phyloP scores from a whole-genome alignment of 768 basidiomycete genomes.

The Fibroporia radiculosa region DNA sequence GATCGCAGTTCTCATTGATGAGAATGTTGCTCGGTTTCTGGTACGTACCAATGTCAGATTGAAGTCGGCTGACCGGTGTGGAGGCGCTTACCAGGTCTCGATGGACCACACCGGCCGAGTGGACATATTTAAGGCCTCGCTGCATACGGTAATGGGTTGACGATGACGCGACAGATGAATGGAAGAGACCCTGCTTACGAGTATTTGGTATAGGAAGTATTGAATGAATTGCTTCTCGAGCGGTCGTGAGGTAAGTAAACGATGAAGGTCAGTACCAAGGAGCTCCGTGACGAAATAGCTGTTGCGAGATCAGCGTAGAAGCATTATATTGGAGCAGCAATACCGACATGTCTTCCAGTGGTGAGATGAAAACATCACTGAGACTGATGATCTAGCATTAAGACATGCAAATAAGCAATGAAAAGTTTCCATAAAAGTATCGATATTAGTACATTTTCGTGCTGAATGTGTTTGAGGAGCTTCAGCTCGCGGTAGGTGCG shows the following conservation, averaged over 20 bases:
- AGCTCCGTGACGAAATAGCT: conserved; percentile 99
- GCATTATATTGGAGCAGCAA: conserved; percentile 3
- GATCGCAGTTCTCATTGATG: conserved; percentile 98
- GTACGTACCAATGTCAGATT: too few relatives aligned
- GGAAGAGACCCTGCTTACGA: conserved; percentile 43
- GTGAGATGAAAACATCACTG: conserved; percentile 98
- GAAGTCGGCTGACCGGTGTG: conserved; percentile 2
- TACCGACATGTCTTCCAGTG: conserved; percentile 92
- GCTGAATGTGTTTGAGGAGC: conserved; percentile 95
- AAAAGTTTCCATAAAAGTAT: neutral
- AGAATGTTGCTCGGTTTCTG: conserved; percentile 99
- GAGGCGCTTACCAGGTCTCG: conserved; percentile 65
- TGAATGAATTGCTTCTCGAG: conserved; percentile 99
- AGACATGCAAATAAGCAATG: neutral
- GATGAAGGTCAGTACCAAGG: conserved; percentile 95
- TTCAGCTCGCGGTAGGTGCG: conserved; percentile 97
- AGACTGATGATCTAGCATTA: conserved; percentile 96
- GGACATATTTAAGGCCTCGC: conserved; percentile 99
- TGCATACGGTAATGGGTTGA: conserved; percentile 27
- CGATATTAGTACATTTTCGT: conserved; percentile 74
- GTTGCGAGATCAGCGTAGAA: conserved; percentile 2
- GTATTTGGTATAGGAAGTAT: conserved; percentile 98
- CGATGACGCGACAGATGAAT: conserved; percentile 2
- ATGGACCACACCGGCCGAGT: conserved; percentile 98
- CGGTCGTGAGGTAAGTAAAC: conserved; percentile 90